Evolutionary conservation across 192 early-diverging fungal genomes (phyloP).

Genomic region (Backusella macrospora): DNA sequence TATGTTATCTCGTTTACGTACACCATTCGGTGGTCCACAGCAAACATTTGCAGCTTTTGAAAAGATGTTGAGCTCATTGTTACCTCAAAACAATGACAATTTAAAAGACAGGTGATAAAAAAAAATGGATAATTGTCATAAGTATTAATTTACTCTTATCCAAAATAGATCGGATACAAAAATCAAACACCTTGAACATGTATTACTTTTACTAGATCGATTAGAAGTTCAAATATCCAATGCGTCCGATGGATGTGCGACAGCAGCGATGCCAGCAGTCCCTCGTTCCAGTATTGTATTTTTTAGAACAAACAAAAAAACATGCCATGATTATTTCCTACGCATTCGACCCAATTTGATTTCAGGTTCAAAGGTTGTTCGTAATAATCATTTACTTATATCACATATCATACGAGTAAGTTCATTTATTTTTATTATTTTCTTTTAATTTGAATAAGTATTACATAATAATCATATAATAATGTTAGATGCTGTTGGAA

Average conservation of each 20-base stretch:
- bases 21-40: slow-evolving; percentile 73
- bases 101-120: not conserved
- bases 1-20: slow-evolving; percentile 70
- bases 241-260: slow-evolving; percentile 60
- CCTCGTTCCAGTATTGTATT: slow-evolving; percentile 68
- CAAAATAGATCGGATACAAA: not conserved
- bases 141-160: not conserved
- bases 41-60: slow-evolving; percentile 62
- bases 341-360: slow-evolving; percentile 61
- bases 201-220: slow-evolving; percentile 65
- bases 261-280: slow-evolving; percentile 57
- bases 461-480: not conserved
- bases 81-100: slow-evolving; percentile 4
- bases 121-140: not conserved
- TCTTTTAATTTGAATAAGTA: not conserved
- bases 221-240: slow-evolving; percentile 76
- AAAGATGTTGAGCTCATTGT: slow-evolving; percentile 43
- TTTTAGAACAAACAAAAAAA: slow-evolving; percentile 69
- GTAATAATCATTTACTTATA: slow-evolving; percentile 45
- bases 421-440: not conserved
- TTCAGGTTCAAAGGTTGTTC: slow-evolving; percentile 48
- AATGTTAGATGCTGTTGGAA: slow-evolving; percentile 1
- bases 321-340: slow-evolving; percentile 80
- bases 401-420: slow-evolving; percentile 43
- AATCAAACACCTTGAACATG: slow-evolving; percentile 41